Evolutionary conservation across 1,139 yeast genomes (phyloP).

Genomic region (Yamadazyma atlantica): DNA sequence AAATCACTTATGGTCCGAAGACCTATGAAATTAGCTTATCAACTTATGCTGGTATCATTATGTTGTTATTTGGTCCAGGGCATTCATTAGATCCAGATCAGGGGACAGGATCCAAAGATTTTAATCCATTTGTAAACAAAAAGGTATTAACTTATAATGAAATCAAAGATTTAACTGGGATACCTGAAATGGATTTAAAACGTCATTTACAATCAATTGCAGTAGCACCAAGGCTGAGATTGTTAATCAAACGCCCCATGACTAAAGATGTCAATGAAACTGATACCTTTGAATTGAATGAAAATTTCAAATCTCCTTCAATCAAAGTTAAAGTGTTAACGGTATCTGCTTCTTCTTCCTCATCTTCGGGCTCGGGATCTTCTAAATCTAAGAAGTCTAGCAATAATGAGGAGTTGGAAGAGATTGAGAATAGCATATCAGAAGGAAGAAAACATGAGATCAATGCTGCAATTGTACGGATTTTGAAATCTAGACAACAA

Average conservation of each 20-base stretch:
- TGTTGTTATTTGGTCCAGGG: conserved; percentile 64
- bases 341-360: conserved; percentile 47
- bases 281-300: conserved; percentile 71
- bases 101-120: conserved; percentile 40
- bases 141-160: conserved; percentile 51
- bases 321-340: conserved; percentile 77
- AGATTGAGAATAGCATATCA: conserved; percentile 31
- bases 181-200: conserved; percentile 69
- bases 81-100: conserved; percentile 5
- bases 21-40: conserved; percentile 83
- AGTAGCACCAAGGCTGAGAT: conserved; percentile 77
- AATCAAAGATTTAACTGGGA: conserved; percentile 64
- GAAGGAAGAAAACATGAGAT: conserved; percentile 59
- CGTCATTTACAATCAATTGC: conserved; percentile 84
- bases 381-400: conserved; percentile 24
- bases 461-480: conserved; percentile 87
- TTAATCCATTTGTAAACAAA: conserved; percentile 45
- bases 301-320: conserved; percentile 68
- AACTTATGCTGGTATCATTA: conserved; percentile 73
- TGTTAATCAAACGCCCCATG: conserved; percentile 72
- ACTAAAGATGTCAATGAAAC: conserved; percentile 63
- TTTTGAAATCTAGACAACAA: conserved; percentile 74
- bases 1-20: conserved; percentile 62
- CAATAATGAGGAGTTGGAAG: conserved; percentile 37
- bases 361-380: conserved; percentile 18